A percentile compares a stretch with the other conserved stretches of the same genome.
Conservation (phyloP, 495 filamentous ascomycete species). For the Tuber indicum region DNA sequence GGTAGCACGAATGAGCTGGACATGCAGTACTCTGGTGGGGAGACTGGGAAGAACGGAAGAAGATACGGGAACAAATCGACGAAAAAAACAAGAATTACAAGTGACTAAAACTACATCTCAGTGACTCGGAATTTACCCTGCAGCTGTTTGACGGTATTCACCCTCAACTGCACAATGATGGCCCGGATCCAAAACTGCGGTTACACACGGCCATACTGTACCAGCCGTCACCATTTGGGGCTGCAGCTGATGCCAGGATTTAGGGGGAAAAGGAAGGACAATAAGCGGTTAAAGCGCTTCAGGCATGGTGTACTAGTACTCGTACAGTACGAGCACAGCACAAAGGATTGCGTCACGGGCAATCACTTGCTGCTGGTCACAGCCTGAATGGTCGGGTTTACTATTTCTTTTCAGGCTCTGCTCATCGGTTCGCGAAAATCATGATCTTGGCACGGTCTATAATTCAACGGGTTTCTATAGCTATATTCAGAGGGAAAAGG, state of each 20-base stretch:
- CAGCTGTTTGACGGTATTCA: neutral
- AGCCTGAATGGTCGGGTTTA: neutral
- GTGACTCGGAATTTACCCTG: neutral
- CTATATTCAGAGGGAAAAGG: neutral
- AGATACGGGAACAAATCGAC: constrained; percentile 6
- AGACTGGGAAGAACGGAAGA: neutral
- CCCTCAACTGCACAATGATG: neutral
- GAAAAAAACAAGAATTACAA: neutral
- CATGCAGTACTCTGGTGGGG: constrained; percentile 2
- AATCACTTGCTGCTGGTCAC: neutral
- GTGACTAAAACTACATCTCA: neutral
- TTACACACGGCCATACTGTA: neutral
- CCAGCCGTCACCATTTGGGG: neutral
- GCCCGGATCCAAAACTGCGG: neutral
- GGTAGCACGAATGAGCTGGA: neutral
- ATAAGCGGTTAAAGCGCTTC: neutral
- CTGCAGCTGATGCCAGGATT: neutral
- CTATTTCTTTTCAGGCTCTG: neutral
- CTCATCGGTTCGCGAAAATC: neutral
- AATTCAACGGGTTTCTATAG: neutral
- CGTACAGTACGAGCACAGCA: no score
- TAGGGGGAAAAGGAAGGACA: neutral
- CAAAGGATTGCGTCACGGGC: neutral
- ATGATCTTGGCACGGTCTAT: neutral
- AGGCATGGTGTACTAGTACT: no score